Percentiles rank a stretch among this genome's conserved stretches.
Conservation (phyloP, 1,139 yeast genomes). For the Yamadazyma membranifaciens region DNA sequence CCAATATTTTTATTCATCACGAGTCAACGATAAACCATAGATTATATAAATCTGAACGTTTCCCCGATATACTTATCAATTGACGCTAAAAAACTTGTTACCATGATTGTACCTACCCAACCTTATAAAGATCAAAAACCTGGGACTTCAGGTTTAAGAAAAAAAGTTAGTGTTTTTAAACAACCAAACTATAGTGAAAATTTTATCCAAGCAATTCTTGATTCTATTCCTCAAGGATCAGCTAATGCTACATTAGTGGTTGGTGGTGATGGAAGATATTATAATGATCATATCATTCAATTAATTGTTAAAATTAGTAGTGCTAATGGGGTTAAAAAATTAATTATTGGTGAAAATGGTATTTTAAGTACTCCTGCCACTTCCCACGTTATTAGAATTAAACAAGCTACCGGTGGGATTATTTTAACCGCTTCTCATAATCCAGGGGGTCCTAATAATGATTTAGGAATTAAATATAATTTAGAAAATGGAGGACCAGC, state of each 20-base stretch:
- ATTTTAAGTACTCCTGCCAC: slow-evolving; percentile 95
- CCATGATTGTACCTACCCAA: slow-evolving; percentile 49
- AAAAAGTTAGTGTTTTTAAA: slow-evolving; percentile 83
- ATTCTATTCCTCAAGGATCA: slow-evolving; percentile 88
- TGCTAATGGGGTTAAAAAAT: slow-evolving; percentile 84
- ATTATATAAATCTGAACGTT: too few species aligned
- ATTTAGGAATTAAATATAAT: slow-evolving; percentile 94
- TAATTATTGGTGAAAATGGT: slow-evolving; percentile 86
- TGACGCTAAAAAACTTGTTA: not conserved
- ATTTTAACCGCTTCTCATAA: slow-evolving; percentile 96
- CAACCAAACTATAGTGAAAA: slow-evolving; percentile 86
- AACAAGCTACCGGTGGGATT: slow-evolving; percentile 87
- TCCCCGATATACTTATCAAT: too few species aligned
- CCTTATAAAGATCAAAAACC: slow-evolving; percentile 93
- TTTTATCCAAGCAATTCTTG: slow-evolving; percentile 82
- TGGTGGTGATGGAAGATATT: slow-evolving; percentile 97
- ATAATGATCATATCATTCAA: slow-evolving; percentile 79
- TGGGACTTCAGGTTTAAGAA: slow-evolving; percentile 95
- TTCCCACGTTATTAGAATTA: slow-evolving; percentile 81
- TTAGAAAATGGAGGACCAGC: slow-evolving; percentile 98
- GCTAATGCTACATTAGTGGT: slow-evolving; percentile 74
- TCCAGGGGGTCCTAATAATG: slow-evolving; percentile 96
- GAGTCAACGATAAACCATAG: too few species aligned
- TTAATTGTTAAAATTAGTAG: slow-evolving; percentile 81
- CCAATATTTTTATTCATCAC: too few species aligned